A percentile compares a stretch with the other conserved stretches of the same genome.
These are phyloP conservation scores for Vaccinium darrowii DNA, from an alignment of 148 eudicot genomes.

Conservation along the genomic window DNA sequence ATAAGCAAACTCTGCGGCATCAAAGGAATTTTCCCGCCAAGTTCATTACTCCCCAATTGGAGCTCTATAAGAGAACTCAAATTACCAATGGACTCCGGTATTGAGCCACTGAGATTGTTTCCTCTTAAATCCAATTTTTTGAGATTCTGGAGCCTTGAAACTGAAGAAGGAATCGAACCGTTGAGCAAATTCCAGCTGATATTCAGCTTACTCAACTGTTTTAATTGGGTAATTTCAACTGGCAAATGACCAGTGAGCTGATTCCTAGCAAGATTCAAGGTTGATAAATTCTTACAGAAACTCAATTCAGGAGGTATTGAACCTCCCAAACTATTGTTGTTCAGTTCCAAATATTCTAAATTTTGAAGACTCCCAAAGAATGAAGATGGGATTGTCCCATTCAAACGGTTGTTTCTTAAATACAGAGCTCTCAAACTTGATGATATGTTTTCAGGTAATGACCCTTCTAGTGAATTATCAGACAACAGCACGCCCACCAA, in stretches of 20 bases:
- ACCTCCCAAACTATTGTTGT: slow-evolving; percentile 53
- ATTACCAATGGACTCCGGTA: too few relatives aligned
- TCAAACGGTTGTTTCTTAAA: slow-evolving; percentile 50
- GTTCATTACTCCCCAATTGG: too few relatives aligned
- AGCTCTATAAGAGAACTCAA: too few relatives aligned
- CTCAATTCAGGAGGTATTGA: slow-evolving; percentile 53
- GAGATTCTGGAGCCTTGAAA: slow-evolving; percentile 48
- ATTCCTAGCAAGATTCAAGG: slow-evolving; percentile 61
- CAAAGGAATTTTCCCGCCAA: too few relatives aligned
- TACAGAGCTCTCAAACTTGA: slow-evolving; percentile 49
- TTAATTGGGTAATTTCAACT: slow-evolving; percentile 32
- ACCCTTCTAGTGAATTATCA: too few relatives aligned
- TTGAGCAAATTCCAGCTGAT: slow-evolving; percentile 31
- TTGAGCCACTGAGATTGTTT: too few relatives aligned
- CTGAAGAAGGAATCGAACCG: slow-evolving; percentile 61
- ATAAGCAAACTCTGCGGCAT: too few relatives aligned
- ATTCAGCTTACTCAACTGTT: not conserved
- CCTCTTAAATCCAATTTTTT: slow-evolving; percentile 34
- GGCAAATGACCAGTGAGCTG: slow-evolving; percentile 49
- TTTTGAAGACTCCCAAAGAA: slow-evolving; percentile 35
- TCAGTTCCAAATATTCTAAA: slow-evolving; percentile 66
- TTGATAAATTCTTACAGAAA: slow-evolving; percentile 41
- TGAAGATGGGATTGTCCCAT: slow-evolving; percentile 39
- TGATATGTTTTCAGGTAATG: too few relatives aligned
- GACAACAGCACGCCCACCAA: too few relatives aligned